Conservation (phyloP, 148 eudicot genomes). For the Vaccinium myrtillus region DNA sequence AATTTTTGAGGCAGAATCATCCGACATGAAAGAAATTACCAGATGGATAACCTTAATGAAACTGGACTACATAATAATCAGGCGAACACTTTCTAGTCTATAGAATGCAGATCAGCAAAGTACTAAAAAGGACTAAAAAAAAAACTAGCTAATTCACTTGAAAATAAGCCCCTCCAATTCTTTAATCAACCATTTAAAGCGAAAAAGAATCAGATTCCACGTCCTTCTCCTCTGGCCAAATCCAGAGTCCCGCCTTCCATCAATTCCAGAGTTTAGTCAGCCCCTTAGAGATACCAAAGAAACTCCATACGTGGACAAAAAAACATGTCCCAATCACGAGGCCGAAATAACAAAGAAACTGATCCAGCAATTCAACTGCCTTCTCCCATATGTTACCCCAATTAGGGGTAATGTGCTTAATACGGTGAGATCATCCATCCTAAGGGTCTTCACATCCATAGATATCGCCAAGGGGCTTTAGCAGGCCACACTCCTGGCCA, state of each 20-base stretch:
- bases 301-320: slow-evolving; percentile 5
- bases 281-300: background rate
- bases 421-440: background rate
- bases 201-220: background rate
- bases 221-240: background rate
- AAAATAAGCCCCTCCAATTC: background rate
- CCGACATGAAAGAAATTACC: background rate
- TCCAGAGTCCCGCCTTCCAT: slow-evolving; percentile 9
- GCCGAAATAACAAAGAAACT: background rate
- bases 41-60: background rate
- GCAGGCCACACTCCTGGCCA: background rate
- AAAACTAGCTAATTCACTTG: background rate
- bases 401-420: background rate
- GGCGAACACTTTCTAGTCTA: background rate
- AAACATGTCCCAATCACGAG: background rate
- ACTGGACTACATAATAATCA: background rate
- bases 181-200: slow-evolving; percentile 1
- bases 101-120: background rate
- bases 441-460: background rate
- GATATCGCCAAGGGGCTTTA: background rate
- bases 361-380: background rate
- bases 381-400: background rate
- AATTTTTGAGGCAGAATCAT: background rate
- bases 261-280: background rate
- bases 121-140: background rate